Percentiles rank a stretch among this genome's conserved stretches.
Evolutionary conservation across 1,139 yeast genomes (phyloP).

Genomic region (Williopsis jadinii): DNA sequence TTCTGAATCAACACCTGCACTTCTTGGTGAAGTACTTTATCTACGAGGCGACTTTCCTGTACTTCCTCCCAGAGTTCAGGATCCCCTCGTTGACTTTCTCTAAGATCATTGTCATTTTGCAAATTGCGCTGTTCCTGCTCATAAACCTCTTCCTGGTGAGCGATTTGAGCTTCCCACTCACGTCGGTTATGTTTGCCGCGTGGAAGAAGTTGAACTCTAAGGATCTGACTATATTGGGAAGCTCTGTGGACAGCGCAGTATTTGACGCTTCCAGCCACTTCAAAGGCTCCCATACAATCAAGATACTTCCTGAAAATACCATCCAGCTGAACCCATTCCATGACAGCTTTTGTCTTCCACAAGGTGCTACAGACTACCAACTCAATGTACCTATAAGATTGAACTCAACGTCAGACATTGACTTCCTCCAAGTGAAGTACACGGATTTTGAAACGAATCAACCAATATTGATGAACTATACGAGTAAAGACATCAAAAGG

Average conservation of each 20-base stretch:
- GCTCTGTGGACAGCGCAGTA: constrained; percentile 31
- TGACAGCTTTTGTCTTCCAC: constrained; percentile 55
- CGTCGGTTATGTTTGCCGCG: constrained; percentile 37
- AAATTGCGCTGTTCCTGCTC: constrained; percentile 27
- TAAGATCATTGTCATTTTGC: constrained; percentile 28
- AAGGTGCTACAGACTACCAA: constrained; percentile 24
- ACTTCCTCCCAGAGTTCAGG: constrained; percentile 63
- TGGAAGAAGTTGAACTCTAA: constrained; percentile 47
- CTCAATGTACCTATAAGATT: constrained; percentile 65
- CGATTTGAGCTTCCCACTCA: constrained; percentile 39
- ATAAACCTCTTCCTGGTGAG: constrained; percentile 32
- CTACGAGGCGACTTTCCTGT: constrained; percentile 64
- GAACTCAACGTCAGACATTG: constrained; percentile 74
- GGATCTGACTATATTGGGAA: constrained; percentile 67
- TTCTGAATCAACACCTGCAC: constrained; percentile 44
- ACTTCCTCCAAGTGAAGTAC: constrained; percentile 57
- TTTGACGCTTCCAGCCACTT: constrained; percentile 67
- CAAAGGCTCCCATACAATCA: constrained; percentile 78
- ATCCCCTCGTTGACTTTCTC: constrained; percentile 65
- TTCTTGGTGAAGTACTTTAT: constrained; percentile 66
- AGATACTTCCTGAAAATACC: constrained; percentile 87
- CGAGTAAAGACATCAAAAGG: constrained; percentile 46
- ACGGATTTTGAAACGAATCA: constrained; percentile 51
- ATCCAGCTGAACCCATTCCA: constrained; percentile 76
- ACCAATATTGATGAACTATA: constrained; percentile 43